phyloP scores from a whole-genome alignment of 2,329 filamentous ascomycete species.

The Aspergillus novofumigatus region DNA sequence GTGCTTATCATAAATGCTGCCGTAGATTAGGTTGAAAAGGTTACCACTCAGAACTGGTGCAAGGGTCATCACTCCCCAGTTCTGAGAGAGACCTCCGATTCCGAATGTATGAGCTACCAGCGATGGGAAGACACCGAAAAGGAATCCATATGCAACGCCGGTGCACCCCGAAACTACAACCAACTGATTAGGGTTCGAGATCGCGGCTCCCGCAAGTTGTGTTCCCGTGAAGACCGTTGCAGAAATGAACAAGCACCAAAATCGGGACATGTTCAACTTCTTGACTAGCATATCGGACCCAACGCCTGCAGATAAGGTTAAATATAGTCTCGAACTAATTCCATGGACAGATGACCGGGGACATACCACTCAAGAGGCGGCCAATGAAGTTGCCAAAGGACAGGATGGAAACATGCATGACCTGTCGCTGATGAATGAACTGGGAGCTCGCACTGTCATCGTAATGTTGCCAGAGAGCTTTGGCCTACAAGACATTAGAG shows the following conservation, averaged over 20 bases:
- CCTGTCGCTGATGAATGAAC: conserved; percentile 75
- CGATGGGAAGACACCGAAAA: conserved; percentile 91
- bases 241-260: conserved; percentile 85
- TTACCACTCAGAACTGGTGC: conserved; percentile 85
- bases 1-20: conserved; percentile 75
- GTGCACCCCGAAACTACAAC: conserved; percentile 76
- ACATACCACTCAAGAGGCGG: conserved; percentile 68
- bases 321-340: conserved; percentile 15
- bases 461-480: conserved; percentile 83
- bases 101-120: conserved; percentile 88
- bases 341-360: not conserved
- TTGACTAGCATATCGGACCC: conserved; percentile 89
- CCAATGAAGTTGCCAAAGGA: conserved; percentile 83
- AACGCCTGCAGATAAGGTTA: conserved; percentile 54
- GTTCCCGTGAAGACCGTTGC: conserved; percentile 73
- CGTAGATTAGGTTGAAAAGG: conserved; percentile 89
- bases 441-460: conserved; percentile 67
- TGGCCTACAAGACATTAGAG: conserved; percentile 41
- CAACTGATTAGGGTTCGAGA: conserved; percentile 73
- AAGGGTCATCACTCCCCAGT: conserved; percentile 94
- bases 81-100: conserved; percentile 81
- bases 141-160: conserved; percentile 84
- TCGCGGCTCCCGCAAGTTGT: conserved; percentile 69
- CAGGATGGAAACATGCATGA: conserved; percentile 91
- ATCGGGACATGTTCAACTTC: conserved; percentile 70